Base-by-base conservation (phyloP, 2,329 filamentous ascomycete species). In the Calcarisporium arbuscula region DNA sequence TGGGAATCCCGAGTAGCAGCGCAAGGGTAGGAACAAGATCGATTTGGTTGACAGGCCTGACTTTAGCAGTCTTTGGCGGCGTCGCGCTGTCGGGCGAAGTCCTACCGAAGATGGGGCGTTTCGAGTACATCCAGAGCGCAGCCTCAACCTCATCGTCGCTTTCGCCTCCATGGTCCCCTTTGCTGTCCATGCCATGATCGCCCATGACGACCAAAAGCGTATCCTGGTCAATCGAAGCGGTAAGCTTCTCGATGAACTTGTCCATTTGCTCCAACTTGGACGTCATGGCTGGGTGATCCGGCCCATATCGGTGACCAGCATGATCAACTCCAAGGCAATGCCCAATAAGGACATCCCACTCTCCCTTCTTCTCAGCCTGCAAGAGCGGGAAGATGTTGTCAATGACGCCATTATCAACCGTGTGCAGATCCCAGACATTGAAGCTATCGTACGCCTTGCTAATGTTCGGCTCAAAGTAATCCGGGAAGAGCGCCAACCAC, bases 61-160 rank as follows among this genome's bases (percentile, higher is more conserved):
- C 74, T 56, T 92, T 94, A 26, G 89, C 88, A 16, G 74, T 85
- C n/a, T 64, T 59, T 6, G 77, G 80, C 14, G 79, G 80, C 15
- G 67, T 63, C 11, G 62, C 54, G 44, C 70, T 73, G 6, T 77
- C 72, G 4, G 75, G 64, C 31, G 75, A 69, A 2, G 77, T 84
- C 25, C 88, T 80, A 12, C 92, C 92, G 58, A 98, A 98, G 8
- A 85, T 59, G 1, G 80, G 79, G 47, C 77, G 81, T 58, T 89
- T 94, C 2, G 92, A 94, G 58, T 96, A 98, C 88, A 98, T 94
- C 90, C 92, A 98, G 30, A 98, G 61, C 3, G 92, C 88, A 36
- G 92, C 88, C 58, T 98, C 80, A 6, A 98, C 77, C 57, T 98
- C 92, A 44, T 96, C 88, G 47, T 95, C 86, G 20, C 90, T 95